Base-by-base conservation (phyloP, 2,329 filamentous ascomycete species). In the Alternaria sp. region DNA sequence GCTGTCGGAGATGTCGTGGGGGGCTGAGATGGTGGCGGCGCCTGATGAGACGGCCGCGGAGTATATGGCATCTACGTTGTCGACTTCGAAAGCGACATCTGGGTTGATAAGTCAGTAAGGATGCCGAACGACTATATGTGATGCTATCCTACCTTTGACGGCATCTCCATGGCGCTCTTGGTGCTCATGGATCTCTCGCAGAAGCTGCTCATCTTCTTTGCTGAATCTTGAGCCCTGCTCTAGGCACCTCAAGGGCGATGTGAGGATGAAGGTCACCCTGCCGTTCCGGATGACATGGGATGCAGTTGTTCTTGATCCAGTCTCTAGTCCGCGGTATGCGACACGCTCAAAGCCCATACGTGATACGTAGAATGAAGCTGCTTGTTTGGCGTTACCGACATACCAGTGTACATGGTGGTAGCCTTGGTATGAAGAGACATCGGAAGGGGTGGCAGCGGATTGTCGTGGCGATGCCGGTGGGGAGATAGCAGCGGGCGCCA, bases 331-430 rank as follows among this genome's bases (percentile, higher is more conserved):
- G 44, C 87, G 87, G 81, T 97, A 97, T 66, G 95, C 95, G 61
- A 97, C 81, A 19, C 88, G 88, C 74, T 88, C 85, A 84, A 97
- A 97, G 59, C 93, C 94, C 84, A 97, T 93, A 69, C 93, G 91
- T 11, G 88, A 90, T 70, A 91, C 90, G 83, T 97, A 97, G 83
- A 93, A 97, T 13, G 91, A 87, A 43, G 94, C 94, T 3, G 93
- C 93, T 84, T 97, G 94, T 83, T 97, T 97, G 73, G 95, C 94
- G 78, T 98, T 98, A 77, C 94, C 93, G 28, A 97, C 95, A 84
- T 93, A 97, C 94, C 94, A 97, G 71, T 93, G 94, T 60, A 97
- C 88, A 81, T 97, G 92, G 82, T 97, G 93, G 80, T 97, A 97
- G 76, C 93, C 93, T 65, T 88, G 88, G 83, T 97, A 94, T 77